Percentiles rank a stretch among this genome's conserved stretches.
These are phyloP conservation scores for Aspergillus ruber DNA, from an alignment of 2,329 filamentous ascomycete genomes.

Conservation along the genomic window DNA sequence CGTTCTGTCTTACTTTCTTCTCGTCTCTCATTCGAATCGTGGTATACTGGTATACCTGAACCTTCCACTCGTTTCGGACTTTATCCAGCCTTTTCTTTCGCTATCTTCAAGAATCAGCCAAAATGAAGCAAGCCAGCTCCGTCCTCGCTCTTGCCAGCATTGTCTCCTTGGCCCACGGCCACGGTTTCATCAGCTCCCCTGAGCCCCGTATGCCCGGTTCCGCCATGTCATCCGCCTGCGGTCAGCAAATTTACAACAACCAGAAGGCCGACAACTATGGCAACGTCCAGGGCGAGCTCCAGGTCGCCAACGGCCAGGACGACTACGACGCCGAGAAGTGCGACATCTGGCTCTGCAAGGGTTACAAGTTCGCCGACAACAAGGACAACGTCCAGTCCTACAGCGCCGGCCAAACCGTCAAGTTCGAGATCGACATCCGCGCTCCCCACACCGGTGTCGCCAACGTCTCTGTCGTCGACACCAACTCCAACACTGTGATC, in stretches of 20 bases:
- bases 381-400: slow-evolving; percentile 47
- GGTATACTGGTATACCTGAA: slow-evolving; percentile 21
- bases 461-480: slow-evolving; percentile 47
- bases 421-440: slow-evolving; percentile 40
- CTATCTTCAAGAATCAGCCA: slow-evolving; percentile 11
- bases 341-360: slow-evolving; percentile 53
- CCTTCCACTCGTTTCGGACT: slow-evolving; percentile 7
- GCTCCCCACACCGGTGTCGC: slow-evolving; percentile 44
- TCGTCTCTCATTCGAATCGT: slow-evolving; percentile 6
- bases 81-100: not conserved
- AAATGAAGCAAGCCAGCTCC: slow-evolving; percentile 39
- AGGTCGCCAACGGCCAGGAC: slow-evolving; percentile 41
- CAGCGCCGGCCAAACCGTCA: slow-evolving; percentile 41
- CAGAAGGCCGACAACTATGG: slow-evolving; percentile 50
- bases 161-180: slow-evolving; percentile 43
- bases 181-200: slow-evolving; percentile 49
- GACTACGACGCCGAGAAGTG: slow-evolving; percentile 46
- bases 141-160: slow-evolving; percentile 40
- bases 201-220: slow-evolving; percentile 45
- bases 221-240: slow-evolving; percentile 49
- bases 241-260: slow-evolving; percentile 49
- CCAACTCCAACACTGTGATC: slow-evolving; percentile 35
- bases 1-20: slow-evolving; percentile 11
- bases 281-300: slow-evolving; percentile 52
- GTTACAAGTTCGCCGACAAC: slow-evolving; percentile 53